Evolutionary conservation across 2,329 filamentous ascomycete genomes (phyloP).

Genomic region (Colletotrichum sp.): DNA sequence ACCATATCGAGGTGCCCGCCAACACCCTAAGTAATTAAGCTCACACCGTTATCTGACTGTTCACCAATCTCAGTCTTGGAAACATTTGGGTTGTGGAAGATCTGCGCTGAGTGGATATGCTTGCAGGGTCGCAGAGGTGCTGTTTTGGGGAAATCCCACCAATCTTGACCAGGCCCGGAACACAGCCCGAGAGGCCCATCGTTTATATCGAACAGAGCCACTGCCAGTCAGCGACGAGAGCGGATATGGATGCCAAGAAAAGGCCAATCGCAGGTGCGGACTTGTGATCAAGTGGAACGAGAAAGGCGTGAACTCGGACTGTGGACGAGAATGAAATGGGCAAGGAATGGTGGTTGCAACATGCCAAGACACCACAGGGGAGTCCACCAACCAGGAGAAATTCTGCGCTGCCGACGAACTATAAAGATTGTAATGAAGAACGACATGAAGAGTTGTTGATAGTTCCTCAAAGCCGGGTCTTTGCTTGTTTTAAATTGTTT

Average conservation of each 20-base stretch:
- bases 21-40: conserved; percentile 2
- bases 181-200: not conserved
- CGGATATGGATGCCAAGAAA: not conserved
- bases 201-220: not conserved
- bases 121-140: not conserved
- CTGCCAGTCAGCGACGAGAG: not conserved
- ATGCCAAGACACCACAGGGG: not conserved
- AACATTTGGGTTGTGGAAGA: not conserved
- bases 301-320: not conserved
- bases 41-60: not conserved
- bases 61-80: not conserved
- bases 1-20: not conserved
- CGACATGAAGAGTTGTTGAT: rapidly evolving
- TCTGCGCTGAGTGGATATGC: not conserved
- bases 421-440: not conserved
- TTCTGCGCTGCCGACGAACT: no score
- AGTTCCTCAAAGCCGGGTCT: not conserved
- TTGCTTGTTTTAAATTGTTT: not conserved
- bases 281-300: not conserved
- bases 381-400: not conserved
- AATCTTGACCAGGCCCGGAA: not conserved
- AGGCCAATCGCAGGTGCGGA: not conserved
- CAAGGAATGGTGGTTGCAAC: not conserved
- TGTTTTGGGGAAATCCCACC: not conserved
- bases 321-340: not conserved